Conservation (phyloP, 176 grass and related monocot species). For the Zizania latifolia region DNA sequence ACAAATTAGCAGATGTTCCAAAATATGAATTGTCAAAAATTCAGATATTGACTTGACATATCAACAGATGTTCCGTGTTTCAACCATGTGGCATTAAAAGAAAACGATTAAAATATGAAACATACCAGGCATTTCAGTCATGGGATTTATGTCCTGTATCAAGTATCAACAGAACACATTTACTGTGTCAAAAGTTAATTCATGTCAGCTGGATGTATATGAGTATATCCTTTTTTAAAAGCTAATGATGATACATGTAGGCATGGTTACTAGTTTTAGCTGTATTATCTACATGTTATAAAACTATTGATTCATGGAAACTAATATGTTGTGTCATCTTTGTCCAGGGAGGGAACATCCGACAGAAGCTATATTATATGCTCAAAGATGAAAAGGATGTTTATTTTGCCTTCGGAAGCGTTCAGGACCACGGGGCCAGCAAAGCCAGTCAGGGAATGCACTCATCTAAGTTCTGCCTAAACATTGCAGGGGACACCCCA, state of each 20-base stretch:
- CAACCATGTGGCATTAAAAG: neutral
- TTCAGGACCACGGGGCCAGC: slow-evolving; percentile 74
- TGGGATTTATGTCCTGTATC: neutral
- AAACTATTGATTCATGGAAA: neutral
- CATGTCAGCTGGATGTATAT: neutral
- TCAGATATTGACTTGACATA: neutral
- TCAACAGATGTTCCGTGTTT: neutral
- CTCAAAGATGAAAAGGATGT: slow-evolving; percentile 74
- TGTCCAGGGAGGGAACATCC: slow-evolving; percentile 70
- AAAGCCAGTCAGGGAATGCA: slow-evolving; percentile 78
- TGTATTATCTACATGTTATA: neutral
- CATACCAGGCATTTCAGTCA: neutral
- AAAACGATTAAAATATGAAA: neutral
- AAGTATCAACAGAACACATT: neutral
- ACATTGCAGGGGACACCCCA: slow-evolving; percentile 85
- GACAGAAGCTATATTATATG: slow-evolving; percentile 74
- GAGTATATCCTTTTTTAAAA: neutral
- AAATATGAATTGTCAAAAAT: neutral
- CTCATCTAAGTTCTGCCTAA: slow-evolving; percentile 79
- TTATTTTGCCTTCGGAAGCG: slow-evolving; percentile 68
- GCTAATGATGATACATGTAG: neutral
- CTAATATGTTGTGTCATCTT: slow-evolving; percentile 20
- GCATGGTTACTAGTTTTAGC: neutral
- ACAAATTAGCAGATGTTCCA: neutral
- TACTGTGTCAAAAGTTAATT: neutral